phyloP scores from a whole-genome alignment of 2,329 filamentous ascomycete species.

The Phialocephala subalpina region DNA sequence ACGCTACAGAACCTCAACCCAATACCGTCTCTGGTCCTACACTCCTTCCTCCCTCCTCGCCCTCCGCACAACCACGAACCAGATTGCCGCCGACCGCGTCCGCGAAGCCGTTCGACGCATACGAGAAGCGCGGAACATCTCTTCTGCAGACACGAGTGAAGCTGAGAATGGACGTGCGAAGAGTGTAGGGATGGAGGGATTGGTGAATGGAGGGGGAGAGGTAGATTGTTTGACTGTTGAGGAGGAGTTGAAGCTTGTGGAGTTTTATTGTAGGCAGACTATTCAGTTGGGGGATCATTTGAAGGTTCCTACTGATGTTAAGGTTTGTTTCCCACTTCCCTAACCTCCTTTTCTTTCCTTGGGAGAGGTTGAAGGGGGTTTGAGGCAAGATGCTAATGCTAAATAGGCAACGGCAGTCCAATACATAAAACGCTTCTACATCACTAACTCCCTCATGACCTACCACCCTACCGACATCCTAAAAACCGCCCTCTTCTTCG shows the following conservation, averaged over 20 bases:
- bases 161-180: constrained; percentile 43
- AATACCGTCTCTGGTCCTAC: constrained; percentile 94
- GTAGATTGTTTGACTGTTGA: constrained; percentile 84
- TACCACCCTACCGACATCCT: constrained; percentile 91
- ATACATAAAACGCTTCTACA: constrained; percentile 93
- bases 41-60: constrained; percentile 74
- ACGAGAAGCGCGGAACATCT: constrained; percentile 48
- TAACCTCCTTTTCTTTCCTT: not conserved
- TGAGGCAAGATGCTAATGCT: not conserved
- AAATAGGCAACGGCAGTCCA: constrained; percentile 46
- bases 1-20: constrained; percentile 87
- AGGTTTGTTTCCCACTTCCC: constrained; percentile 48
- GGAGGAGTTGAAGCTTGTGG: constrained; percentile 84
- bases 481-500: constrained; percentile 90
- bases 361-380: not conserved
- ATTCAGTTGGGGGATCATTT: constrained; percentile 66
- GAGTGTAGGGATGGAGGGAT: constrained; percentile 31
- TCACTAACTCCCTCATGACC: constrained; percentile 95
- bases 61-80: constrained; percentile 81
- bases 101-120: constrained; percentile 61
- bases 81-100: constrained; percentile 75
- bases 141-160: constrained; percentile 41
- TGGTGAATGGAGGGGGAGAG: constrained; percentile 55
- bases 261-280: constrained; percentile 75
- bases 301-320: constrained; percentile 66